Evolutionary conservation across 345 rosid genomes (phyloP).

Genomic region (Eucalyptus grandis): DNA sequence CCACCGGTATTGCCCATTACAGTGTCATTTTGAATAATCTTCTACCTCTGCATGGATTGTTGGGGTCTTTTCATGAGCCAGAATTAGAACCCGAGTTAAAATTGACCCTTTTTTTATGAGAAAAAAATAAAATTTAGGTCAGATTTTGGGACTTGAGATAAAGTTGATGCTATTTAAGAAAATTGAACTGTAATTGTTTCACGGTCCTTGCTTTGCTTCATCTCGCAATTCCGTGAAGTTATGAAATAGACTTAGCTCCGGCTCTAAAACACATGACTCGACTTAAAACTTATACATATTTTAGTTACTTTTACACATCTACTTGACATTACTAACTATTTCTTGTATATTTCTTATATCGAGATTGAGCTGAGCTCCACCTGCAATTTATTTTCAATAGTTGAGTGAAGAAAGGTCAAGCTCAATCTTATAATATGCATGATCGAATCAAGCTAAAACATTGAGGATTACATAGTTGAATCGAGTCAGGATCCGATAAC

Average conservation of each 20-base stretch:
- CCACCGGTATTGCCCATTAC: background rate
- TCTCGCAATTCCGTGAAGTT: background rate
- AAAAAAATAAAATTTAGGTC: background rate
- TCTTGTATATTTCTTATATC: background rate
- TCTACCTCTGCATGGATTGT: background rate
- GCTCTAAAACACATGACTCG: background rate
- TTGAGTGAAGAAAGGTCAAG: background rate
- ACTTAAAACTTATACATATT: background rate
- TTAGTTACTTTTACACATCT: background rate
- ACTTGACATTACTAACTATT: background rate
- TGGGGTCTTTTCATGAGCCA: background rate
- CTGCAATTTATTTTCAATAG: background rate
- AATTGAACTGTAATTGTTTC: background rate
- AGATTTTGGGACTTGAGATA: background rate
- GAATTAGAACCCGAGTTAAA: background rate
- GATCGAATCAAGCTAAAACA: background rate
- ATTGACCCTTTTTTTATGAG: background rate
- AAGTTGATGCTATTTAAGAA: background rate
- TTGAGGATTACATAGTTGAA: background rate
- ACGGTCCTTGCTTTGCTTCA: background rate
- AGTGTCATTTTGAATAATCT: background rate
- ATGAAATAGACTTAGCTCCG: rapidly evolving
- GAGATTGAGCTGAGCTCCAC: background rate
- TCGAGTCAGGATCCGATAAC: background rate
- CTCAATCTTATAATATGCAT: background rate